A percentile compares a stretch with the other conserved stretches of the same genome.
phyloP scores from a whole-genome alignment of 495 filamentous ascomycete genomes.

The Tetracladium setigerum region DNA sequence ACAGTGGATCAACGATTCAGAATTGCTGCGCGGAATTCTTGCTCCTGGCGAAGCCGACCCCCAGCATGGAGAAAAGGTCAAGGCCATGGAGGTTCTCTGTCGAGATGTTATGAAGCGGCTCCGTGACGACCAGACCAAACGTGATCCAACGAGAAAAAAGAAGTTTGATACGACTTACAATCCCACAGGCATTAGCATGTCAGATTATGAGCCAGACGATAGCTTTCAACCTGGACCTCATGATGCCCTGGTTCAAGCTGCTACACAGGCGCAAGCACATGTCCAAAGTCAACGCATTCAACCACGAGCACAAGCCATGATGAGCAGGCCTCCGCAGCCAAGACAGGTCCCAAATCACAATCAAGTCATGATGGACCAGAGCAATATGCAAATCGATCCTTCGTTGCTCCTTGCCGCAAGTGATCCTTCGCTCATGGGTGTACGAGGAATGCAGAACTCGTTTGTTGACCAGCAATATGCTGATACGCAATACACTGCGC shows the following conservation, averaged over 20 bases:
- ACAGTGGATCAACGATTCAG: constrained; percentile 55
- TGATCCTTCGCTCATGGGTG: constrained; percentile 16
- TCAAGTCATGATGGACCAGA: constrained; percentile 43
- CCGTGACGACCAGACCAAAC: constrained; percentile 56
- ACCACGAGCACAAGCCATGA: background rate
- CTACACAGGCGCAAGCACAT: constrained; percentile 19
- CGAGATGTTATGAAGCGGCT: constrained; percentile 70
- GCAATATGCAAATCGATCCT: constrained; percentile 61
- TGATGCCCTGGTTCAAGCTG: constrained; percentile 21
- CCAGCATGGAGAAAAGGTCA: constrained; percentile 46
- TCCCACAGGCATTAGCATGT: constrained; percentile 3
- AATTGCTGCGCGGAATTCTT: constrained; percentile 49
- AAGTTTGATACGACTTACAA: constrained; percentile 21
- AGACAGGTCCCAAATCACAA: constrained; percentile 25
- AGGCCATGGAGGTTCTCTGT: constrained; percentile 61
- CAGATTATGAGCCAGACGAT: constrained; percentile 6
- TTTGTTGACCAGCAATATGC: constrained; percentile 34
- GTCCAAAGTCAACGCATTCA: constrained; percentile 1
- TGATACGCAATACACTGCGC: constrained; percentile 32
- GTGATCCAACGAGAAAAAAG: constrained; percentile 47
- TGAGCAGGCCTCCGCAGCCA: background rate
- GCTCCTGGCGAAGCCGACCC: constrained; percentile 47
- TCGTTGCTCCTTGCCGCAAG: constrained; percentile 34
- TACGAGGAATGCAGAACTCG: constrained; percentile 36
- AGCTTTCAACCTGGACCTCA: constrained; percentile 22